Percentiles rank a stretch among this genome's conserved stretches.
Conservation (phyloP, 1,284 basidiomycete species). For the Fomitopsis palustris region DNA sequence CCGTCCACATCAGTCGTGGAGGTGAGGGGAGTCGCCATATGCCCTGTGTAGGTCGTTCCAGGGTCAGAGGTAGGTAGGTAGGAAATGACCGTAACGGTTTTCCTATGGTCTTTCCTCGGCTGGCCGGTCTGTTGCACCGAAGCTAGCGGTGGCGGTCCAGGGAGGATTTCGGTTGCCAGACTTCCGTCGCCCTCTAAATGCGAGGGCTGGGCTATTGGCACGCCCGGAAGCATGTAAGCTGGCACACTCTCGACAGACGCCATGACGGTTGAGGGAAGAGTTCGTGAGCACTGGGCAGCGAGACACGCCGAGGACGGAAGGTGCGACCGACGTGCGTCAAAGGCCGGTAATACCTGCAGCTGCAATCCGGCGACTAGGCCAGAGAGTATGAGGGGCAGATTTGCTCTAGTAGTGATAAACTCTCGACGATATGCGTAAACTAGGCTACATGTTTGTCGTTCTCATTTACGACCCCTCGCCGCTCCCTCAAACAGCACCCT, state of each 20-base stretch:
- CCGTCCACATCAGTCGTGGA: conserved; percentile 59
- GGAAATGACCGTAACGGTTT: conserved; percentile 58
- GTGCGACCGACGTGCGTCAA: conserved; percentile 11
- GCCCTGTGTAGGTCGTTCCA: conserved; percentile 76
- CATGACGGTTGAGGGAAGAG: conserved; percentile 20
- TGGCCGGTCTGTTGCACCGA: conserved; percentile 57
- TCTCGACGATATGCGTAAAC: conserved; percentile 7
- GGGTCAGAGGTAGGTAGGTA: conserved; percentile 79
- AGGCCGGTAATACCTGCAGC: conserved; percentile 1
- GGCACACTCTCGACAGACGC: conserved; percentile 65
- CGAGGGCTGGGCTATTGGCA: conserved; percentile 65
- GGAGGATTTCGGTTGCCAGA: conserved; percentile 80
- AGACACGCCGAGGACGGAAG: not conserved
- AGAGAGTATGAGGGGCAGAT: conserved; percentile 18
- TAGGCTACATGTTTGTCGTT: not conserved
- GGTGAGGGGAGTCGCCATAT: conserved; percentile 45
- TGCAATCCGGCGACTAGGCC: conserved; percentile 9
- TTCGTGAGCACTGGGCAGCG: not conserved
- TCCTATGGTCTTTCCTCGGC: conserved; percentile 73
- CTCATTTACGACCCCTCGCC: not conserved
- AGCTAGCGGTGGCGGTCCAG: conserved; percentile 70
- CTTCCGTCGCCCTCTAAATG: conserved; percentile 75
- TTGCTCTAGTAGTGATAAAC: not conserved
- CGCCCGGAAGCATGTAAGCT: conserved; percentile 63
- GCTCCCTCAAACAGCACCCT: not conserved